Evolutionary conservation across 345 rosid species (phyloP), one percentile per base, ranked within the genome.

Genomic region (Boechera retrofracta): DNA sequence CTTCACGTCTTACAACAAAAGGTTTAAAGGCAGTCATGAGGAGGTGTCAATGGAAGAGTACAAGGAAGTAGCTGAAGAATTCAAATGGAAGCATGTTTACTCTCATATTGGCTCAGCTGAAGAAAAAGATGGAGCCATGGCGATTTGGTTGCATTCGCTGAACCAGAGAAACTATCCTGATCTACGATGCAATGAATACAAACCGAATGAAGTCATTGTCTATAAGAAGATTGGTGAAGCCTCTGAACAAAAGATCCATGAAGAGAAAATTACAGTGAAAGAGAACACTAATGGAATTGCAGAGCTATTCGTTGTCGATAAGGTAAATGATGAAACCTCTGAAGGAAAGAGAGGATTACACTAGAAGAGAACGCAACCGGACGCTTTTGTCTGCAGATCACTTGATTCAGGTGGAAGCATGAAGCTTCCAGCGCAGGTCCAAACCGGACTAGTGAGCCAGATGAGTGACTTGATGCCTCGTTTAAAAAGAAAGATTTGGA

Each of bases 61-160:
- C 32, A 85, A 79, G 73, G 89, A 85, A 82, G 91, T 75, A 64
- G 96, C 97, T 7, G 90, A 89, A 64, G 89, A 81, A 5, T 92
- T 92, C 85, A 92, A 95, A 76, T 84, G 88, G 90, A 89, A 89
- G 81, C 78, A 88, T 63, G 87, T 92, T 72, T 91, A 91, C 81
- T 60, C 98, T 15, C 99, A 95, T 79, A 87, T 95, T 28, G 93
- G 91, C 44, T 76, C 88, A 52, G 83, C 91, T 2, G 97, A 95
- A 76, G 93, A 82, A 36, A 90, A 89, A 83, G 97, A 91, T 68
- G 98, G 97, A 77, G 79, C 71, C 6, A 92, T 92, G 12, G 94
- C 84, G 13, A 79, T 95, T 64, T 95, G 99, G 99, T 82, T 95
- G 88, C 99, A 92, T 86, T 95, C 99, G 3, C 59, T 95, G 68